phyloP scores from a whole-genome alignment of 139 green algal species.

The Chlamydomonas urium region DNA sequence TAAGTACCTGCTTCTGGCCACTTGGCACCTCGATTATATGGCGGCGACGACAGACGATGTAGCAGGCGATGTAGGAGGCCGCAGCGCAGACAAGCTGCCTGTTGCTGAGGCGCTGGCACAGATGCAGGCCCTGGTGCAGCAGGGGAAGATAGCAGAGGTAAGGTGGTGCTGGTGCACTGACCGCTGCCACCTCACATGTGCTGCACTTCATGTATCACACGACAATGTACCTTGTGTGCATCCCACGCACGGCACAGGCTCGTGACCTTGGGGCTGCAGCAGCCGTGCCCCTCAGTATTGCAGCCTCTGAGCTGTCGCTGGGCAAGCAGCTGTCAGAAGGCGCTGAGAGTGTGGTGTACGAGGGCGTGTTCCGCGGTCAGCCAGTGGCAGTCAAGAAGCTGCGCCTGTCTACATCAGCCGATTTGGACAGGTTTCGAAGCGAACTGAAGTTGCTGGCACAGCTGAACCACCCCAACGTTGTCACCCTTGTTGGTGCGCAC shows the following conservation, averaged over 20 bases:
- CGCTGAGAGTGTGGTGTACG: conserved; percentile 42
- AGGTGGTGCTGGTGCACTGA: too few species aligned
- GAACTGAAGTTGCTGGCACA: conserved; percentile 58
- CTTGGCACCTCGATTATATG: too few species aligned
- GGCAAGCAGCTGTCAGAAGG: conserved; percentile 11
- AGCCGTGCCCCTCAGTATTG: neutral
- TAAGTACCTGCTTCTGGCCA: too few species aligned
- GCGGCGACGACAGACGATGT: too few species aligned
- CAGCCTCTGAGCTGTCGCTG: neutral
- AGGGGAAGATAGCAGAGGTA: neutral
- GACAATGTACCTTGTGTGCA: too few species aligned
- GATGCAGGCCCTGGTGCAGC: neutral
- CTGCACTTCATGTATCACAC: too few species aligned
- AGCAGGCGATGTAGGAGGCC: too few species aligned
- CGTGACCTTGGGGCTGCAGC: too few species aligned
- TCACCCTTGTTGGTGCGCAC: conserved; percentile 14
- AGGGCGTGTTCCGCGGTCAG: conserved; percentile 7
- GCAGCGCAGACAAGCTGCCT: too few species aligned
- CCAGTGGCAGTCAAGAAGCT: conserved; percentile 70
- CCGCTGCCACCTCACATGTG: too few species aligned
- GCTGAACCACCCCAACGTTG: conserved; percentile 46
- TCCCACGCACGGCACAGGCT: too few species aligned
- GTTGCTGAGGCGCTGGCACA: neutral
- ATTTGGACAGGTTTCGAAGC: conserved; percentile 66
- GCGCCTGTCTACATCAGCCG: conserved; percentile 47